Conservation (phyloP, 805 yeast species). For the Cyberlindnera nakhonratchasimensis region DNA sequence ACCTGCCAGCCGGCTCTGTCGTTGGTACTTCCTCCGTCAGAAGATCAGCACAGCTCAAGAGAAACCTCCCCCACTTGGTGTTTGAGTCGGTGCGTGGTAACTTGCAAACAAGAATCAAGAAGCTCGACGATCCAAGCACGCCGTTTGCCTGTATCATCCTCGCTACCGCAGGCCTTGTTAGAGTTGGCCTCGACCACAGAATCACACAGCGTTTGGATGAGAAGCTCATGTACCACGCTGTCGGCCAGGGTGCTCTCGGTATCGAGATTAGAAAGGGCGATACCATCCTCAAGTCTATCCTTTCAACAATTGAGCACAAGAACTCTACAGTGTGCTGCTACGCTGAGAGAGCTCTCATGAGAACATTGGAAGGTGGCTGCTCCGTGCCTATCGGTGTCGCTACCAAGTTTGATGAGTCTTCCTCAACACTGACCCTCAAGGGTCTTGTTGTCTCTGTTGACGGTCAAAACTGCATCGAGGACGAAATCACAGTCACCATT, state of each 20-base stretch:
- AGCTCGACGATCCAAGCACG: constrained; percentile 69
- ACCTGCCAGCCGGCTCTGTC: constrained; percentile 78
- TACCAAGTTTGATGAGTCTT: constrained; percentile 46
- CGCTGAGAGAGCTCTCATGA: constrained; percentile 86
- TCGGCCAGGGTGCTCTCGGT: constrained; percentile 98
- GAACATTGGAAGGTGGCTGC: constrained; percentile 94
- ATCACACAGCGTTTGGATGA: constrained; percentile 69
- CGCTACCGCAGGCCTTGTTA: constrained; percentile 87
- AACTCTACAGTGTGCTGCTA: constrained; percentile 70
- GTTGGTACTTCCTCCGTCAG: constrained; percentile 96
- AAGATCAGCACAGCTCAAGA: constrained; percentile 85
- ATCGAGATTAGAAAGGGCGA: constrained; percentile 81
- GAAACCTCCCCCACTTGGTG: constrained; percentile 67
- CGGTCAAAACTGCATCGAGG: constrained; percentile 69
- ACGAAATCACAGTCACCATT: constrained; percentile 32
- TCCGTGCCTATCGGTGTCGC: constrained; percentile 95
- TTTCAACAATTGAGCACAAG: constrained; percentile 61
- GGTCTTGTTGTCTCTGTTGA: constrained; percentile 84
- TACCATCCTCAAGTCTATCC: constrained; percentile 49
- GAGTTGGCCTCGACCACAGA: constrained; percentile 69
- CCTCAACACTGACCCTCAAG: constrained; percentile 48
- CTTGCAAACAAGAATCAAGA: constrained; percentile 71
- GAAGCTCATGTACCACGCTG: constrained; percentile 89
- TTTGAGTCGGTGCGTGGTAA: constrained; percentile 89
- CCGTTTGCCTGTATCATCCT: constrained; percentile 72